phyloP scores from a whole-genome alignment of 2,329 filamentous ascomycete genomes.

The Alternaria brassicae region DNA sequence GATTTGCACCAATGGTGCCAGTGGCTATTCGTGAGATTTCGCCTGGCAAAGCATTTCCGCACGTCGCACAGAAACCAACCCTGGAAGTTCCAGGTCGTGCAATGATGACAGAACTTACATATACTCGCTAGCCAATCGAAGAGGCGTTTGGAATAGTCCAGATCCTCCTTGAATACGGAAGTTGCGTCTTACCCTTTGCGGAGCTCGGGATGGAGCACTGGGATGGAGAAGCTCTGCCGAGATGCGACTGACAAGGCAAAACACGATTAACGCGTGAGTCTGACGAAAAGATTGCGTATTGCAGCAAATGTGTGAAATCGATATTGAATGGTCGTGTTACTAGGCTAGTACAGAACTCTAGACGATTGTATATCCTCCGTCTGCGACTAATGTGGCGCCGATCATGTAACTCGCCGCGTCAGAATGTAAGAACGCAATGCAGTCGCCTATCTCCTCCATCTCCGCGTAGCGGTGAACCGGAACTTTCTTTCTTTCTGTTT shows the following conservation, averaged over 20 bases:
- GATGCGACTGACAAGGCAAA: neutral
- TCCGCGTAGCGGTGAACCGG: conserved; percentile 60
- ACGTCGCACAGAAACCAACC: neutral
- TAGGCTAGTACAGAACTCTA: conserved; percentile 3
- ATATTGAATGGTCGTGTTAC: neutral
- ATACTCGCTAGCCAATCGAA: neutral
- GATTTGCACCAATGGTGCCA: conserved; percentile 1
- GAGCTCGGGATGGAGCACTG: neutral
- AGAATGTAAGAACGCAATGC: conserved; percentile 72
- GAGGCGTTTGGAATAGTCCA: neutral
- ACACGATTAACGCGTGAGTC: neutral
- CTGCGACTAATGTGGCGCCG: conserved; percentile 72
- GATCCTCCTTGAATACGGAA: neutral
- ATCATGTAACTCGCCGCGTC: conserved; percentile 76
- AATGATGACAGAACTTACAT: neutral
- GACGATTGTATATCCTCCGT: conserved; percentile 54
- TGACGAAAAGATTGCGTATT: neutral
- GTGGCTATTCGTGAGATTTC: conserved; percentile 4
- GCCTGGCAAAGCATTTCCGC: conserved; percentile 29
- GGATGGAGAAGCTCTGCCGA: conserved; percentile 2
- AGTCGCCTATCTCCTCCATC: conserved; percentile 73
- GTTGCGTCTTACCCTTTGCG: neutral
- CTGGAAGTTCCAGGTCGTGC: neutral
- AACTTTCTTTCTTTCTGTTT: conserved; percentile 50
- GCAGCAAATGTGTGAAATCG: neutral